These are phyloP conservation scores for Chrysanthemum seticuspe DNA, from an alignment of 129 eudicot genomes.

Conservation along the genomic window DNA sequence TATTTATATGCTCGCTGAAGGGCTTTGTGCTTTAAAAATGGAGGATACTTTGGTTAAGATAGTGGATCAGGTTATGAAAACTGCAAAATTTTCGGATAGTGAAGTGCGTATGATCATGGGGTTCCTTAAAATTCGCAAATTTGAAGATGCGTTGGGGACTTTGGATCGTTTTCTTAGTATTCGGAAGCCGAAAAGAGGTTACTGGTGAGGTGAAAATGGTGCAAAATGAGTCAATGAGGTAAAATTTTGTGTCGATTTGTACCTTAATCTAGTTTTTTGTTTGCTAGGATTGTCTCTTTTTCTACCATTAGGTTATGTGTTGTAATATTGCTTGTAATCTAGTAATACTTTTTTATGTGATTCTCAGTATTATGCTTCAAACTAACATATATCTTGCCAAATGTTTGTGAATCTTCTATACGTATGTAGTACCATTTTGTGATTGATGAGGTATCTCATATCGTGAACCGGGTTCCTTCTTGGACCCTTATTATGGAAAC, in stretches of 20 bases:
- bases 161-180: constrained; percentile 58
- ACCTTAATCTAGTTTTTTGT: constrained; percentile 15
- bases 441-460: too few relatives aligned
- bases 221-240: constrained; percentile 15
- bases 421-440: neutral
- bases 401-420: neutral
- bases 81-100: constrained; percentile 49
- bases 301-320: constrained; percentile 19
- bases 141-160: constrained; percentile 74
- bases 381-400: neutral
- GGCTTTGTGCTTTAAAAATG: constrained; percentile 82
- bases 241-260: neutral
- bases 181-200: constrained; percentile 61
- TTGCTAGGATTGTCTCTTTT: constrained; percentile 5
- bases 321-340: constrained; percentile 7
- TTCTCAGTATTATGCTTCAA: neutral
- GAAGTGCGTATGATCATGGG: constrained; percentile 84
- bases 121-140: constrained; percentile 77
- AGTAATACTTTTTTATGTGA: constrained; percentile 11
- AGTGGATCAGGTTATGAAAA: constrained; percentile 58
- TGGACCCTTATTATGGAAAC: neutral
- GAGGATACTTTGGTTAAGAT: constrained; percentile 71
- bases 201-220: constrained; percentile 39
- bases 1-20: constrained; percentile 84
- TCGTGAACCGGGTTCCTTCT: too few relatives aligned